phyloP scores from a whole-genome alignment of 305 asterid genomes.

The Fraxinus albicans region DNA sequence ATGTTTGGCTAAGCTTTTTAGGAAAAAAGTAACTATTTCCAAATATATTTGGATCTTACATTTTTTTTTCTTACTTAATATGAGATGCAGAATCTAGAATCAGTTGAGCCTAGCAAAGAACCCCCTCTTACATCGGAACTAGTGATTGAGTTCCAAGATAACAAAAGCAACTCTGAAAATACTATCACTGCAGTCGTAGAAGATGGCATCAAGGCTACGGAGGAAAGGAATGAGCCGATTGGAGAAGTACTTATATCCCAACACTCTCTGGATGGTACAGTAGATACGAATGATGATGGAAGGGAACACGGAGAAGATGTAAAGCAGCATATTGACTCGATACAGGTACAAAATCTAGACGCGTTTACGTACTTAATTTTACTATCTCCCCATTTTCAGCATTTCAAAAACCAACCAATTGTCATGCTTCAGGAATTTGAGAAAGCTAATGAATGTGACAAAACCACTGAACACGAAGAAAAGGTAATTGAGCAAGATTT shows the following conservation, averaged over 20 bases:
- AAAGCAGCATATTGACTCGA: not conserved
- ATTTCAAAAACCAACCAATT: not conserved
- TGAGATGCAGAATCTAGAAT: not conserved
- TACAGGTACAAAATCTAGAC: not conserved
- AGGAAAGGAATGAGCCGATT: not conserved
- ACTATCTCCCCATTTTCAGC: not conserved
- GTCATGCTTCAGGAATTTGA: not conserved
- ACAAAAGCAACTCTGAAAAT: not conserved
- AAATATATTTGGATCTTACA: not conserved
- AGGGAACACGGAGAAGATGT: not conserved
- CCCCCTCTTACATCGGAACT: not conserved
- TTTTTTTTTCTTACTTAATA: not conserved
- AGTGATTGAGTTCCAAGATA: not conserved
- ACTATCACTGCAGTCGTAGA: not conserved
- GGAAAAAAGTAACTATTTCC: not conserved
- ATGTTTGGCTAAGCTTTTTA: not conserved
- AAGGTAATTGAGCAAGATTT: conserved; percentile 3
- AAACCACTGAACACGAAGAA: not conserved
- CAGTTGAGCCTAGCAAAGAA: not conserved
- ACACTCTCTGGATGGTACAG: not conserved
- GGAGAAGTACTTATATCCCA: not conserved
- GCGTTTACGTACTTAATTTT: not conserved
- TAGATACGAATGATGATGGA: not conserved
- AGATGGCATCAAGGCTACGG: not conserved
- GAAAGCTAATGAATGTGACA: not conserved